Base-by-base conservation (phyloP, 345 rosid genomes). In the Aurinia saxatilis region DNA sequence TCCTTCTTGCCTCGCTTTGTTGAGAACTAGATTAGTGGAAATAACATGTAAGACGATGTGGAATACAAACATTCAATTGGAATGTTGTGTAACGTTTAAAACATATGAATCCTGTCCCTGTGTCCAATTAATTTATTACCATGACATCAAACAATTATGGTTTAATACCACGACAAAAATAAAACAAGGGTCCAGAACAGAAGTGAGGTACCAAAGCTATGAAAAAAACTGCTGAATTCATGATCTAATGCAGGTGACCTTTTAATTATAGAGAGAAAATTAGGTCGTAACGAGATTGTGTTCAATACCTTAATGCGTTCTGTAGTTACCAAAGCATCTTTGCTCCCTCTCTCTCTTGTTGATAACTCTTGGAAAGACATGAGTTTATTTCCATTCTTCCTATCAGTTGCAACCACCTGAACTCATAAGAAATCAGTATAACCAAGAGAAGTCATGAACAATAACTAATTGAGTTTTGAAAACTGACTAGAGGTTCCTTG, bases 341-440 rank as follows among this genome's bases (percentile, higher is more conserved):
- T 88, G 55, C 95, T 61, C 67, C 98, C 98, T 75, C 91, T 81
- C 75, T 84, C 87, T 75, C 96, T 87, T 34, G 90, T 82, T 33
- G 96, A 88, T 56, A 91, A 76, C 67, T 91, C 96, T 78, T 91
- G 98, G 70, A 91, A 91, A 65, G 98, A 86, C 98, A 86, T 82
- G 57, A 91, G 75, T 81, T 83, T 86, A 72, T 69, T 68, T 37
- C 77, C 81, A 74, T 86, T 85, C 68, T 76, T 82, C 77, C 91
- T 77, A 79, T 88, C 88, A 57, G 81, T 75, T 58, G 96, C 96
- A 73, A 88, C 98, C 47, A 88, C 91, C 98, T 88, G 75, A 63
- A 70, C 25, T 47, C 57, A 62, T 42, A 66, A 65, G 16, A 23
- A 21, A 8, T 7, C 38, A 46, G 10, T 44, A 19, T 12, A 10